Evolutionary conservation across 352 stramenopile genomes (phyloP).

Genomic region (Phytophthora colocasiae): DNA sequence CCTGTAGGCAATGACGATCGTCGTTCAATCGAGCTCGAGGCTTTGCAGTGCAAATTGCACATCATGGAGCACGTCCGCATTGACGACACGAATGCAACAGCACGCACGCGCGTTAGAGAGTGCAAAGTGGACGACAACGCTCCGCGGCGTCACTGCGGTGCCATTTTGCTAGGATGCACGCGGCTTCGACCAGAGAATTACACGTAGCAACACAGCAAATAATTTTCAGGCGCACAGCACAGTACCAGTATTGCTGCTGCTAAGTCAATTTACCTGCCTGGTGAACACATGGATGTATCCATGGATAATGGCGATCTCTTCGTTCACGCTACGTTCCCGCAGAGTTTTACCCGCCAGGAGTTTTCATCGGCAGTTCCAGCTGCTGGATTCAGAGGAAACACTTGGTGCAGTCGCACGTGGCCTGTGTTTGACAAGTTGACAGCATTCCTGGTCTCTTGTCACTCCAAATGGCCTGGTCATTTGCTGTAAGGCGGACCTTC

Average conservation of each 20-base stretch:
- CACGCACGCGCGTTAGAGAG: background rate
- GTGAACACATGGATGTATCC: too few species aligned
- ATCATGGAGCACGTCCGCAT: constrained; percentile 3
- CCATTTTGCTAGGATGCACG: constrained; percentile 6
- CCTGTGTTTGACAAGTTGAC: background rate
- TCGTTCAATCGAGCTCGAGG: background rate
- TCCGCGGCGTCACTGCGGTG: background rate
- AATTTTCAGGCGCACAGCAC: too few species aligned
- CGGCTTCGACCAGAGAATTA: background rate
- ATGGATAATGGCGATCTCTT: too few species aligned
- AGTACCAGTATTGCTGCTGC: too few species aligned
- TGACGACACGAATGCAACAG: constrained; percentile 6
- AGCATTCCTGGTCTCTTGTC: background rate
- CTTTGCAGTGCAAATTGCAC: too few species aligned
- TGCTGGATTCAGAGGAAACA: constrained; percentile 24
- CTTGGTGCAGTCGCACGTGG: constrained; percentile 6
- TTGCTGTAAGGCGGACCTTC: background rate
- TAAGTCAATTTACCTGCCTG: too few species aligned
- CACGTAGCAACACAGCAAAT: too few species aligned
- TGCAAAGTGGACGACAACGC: too few species aligned
- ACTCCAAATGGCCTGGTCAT: background rate
- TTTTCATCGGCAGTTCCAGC: constrained; percentile 7
- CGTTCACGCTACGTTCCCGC: background rate
- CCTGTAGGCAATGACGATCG: background rate
- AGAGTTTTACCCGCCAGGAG: background rate